Percentiles rank a stretch among this genome's conserved stretches.
Conservation (phyloP, 2,329 filamentous ascomycete genomes). For the Alternaria sp. region DNA sequence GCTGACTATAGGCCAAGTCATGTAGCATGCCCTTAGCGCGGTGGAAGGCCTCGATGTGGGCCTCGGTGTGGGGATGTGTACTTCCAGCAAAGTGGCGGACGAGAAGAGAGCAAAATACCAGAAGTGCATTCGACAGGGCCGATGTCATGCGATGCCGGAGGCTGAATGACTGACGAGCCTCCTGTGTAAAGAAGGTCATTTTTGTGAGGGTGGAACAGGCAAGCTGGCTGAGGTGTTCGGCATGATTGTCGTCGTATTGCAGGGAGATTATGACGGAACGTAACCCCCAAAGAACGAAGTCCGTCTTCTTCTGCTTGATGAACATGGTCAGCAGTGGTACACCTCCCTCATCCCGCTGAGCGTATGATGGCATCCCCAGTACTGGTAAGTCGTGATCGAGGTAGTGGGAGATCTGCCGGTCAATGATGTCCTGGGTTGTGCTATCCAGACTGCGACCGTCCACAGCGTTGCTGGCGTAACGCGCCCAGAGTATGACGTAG, state of each 20-base stretch:
- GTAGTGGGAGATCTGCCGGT: conserved; percentile 16
- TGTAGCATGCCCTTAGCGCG: conserved; percentile 20
- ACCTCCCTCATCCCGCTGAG: neutral
- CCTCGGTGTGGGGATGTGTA: conserved; percentile 7
- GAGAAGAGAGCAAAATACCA: conserved; percentile 28
- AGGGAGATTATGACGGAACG: conserved; percentile 33
- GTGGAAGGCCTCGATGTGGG: conserved; percentile 20
- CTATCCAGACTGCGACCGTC: conserved; percentile 25
- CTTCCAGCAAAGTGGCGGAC: conserved; percentile 14
- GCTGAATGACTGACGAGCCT: conserved; percentile 11
- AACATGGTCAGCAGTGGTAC: conserved; percentile 6
- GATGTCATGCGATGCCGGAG: conserved; percentile 26
- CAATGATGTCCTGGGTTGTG: conserved; percentile 8
- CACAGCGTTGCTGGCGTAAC: conserved; percentile 29
- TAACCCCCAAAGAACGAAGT: conserved; percentile 33
- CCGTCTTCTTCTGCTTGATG: conserved; percentile 26
- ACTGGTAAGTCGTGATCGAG: conserved; percentile 7
- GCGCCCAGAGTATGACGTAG: conserved; percentile 34
- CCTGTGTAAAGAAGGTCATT: conserved; percentile 10
- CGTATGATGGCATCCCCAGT: conserved; percentile 2
- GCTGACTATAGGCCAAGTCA: conserved; percentile 16
- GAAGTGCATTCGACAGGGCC: conserved; percentile 26
- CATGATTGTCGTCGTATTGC: conserved; percentile 23
- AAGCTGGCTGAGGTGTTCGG: conserved; percentile 20
- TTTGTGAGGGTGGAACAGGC: conserved; percentile 22